phyloP scores from a whole-genome alignment of 805 yeast species.

The Barnettozyma pratensis region DNA sequence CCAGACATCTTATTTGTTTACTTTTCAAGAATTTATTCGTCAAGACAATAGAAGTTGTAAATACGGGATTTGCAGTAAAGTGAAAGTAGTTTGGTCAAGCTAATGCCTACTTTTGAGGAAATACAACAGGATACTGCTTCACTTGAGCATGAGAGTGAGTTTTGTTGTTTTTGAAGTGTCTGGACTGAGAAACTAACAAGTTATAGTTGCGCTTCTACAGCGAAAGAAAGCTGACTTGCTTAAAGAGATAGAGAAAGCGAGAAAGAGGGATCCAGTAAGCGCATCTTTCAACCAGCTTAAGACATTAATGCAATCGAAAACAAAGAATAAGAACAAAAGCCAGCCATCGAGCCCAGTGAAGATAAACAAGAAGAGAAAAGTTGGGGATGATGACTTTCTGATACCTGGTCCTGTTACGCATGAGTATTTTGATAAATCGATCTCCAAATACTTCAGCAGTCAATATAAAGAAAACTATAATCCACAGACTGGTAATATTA shows the following conservation, averaged over 20 bases:
- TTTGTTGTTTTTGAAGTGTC: no score
- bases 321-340: background rate
- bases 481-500: background rate
- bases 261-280: constrained; percentile 19
- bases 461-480: background rate
- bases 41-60: no score
- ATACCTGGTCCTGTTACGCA: constrained; percentile 22
- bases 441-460: constrained; percentile 16
- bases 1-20: constrained; percentile 7
- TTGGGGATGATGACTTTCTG: constrained; percentile 13
- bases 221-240: constrained; percentile 15
- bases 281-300: constrained; percentile 27
- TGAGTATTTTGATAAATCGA: constrained; percentile 24
- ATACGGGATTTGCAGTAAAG: no score
- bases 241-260: constrained; percentile 23
- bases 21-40: background rate
- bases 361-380: constrained; percentile 6
- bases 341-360: background rate
- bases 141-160: constrained; percentile 28
- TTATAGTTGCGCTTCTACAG: constrained; percentile 21
- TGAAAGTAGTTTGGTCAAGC: no score
- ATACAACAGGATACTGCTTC: constrained; percentile 33
- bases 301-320: constrained; percentile 6
- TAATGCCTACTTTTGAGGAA: constrained; percentile 27
- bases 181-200: background rate